Conservation (phyloP, 2,329 filamentous ascomycete species). For the Corniculantispora saksenae region DNA sequence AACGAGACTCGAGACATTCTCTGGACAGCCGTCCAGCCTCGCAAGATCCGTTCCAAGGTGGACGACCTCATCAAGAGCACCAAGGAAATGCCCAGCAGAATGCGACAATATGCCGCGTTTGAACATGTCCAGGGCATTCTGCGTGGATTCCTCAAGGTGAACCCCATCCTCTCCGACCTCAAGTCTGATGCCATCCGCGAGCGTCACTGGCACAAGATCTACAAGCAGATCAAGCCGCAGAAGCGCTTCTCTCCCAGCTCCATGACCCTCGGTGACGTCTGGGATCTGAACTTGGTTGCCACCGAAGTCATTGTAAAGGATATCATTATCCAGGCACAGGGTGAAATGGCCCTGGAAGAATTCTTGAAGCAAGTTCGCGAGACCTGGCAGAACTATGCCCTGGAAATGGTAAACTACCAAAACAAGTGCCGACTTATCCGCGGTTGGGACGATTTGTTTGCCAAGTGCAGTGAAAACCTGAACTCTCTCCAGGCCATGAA, state of each 20-base stretch:
- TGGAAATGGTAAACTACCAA: slow-evolving; percentile 96
- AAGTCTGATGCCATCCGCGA: slow-evolving; percentile 97
- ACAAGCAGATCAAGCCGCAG: slow-evolving; percentile 89
- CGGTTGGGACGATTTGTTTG: slow-evolving; percentile 97
- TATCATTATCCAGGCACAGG: slow-evolving; percentile 93
- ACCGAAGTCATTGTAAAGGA: slow-evolving; percentile 87
- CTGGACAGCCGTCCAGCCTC: slow-evolving; percentile 93
- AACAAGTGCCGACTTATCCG: slow-evolving; percentile 97
- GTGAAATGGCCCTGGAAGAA: slow-evolving; percentile 97
- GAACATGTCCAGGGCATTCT: slow-evolving; percentile 95
- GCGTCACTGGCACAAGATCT: slow-evolving; percentile 96
- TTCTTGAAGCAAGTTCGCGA: slow-evolving; percentile 96
- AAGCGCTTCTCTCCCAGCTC: slow-evolving; percentile 93
- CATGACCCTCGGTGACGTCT: slow-evolving; percentile 97
- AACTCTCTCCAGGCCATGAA: slow-evolving; percentile 98
- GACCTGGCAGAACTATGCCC: slow-evolving; percentile 91
- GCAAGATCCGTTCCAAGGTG: slow-evolving; percentile 86
- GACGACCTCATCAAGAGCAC: slow-evolving; percentile 96
- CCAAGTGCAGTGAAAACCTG: slow-evolving; percentile 96
- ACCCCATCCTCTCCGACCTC: slow-evolving; percentile 81
- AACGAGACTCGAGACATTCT: slow-evolving; percentile 90
- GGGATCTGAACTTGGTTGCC: slow-evolving; percentile 89
- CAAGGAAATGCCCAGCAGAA: slow-evolving; percentile 97
- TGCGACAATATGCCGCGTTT: slow-evolving; percentile 99
- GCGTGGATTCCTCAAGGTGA: slow-evolving; percentile 86